phyloP scores from a whole-genome alignment of 345 rosid species.

The Lumnitzera racemosa region DNA sequence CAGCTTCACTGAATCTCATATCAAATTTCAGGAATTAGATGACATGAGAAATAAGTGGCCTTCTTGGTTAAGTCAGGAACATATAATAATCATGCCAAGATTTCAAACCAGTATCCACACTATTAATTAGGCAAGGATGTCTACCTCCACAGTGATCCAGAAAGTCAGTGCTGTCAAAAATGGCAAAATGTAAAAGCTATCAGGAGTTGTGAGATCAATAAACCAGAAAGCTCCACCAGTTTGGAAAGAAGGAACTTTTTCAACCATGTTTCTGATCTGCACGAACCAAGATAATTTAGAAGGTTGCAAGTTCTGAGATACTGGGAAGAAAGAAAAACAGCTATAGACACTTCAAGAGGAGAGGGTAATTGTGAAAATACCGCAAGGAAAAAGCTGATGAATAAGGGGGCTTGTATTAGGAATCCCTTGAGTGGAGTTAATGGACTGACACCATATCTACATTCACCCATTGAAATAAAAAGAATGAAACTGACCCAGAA shows the following conservation, averaged over 20 bases:
- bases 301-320: constrained; percentile 1
- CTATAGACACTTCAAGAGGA: neutral
- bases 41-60: too few relatives aligned
- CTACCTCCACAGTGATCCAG: constrained; percentile 57
- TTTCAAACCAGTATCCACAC: too few relatives aligned
- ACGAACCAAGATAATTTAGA: constrained; percentile 2
- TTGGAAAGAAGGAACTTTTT: constrained; percentile 65
- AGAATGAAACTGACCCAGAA: neutral
- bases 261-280: constrained; percentile 64
- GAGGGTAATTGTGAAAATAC: constrained; percentile 23
- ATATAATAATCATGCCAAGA: too few relatives aligned
- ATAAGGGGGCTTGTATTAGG: constrained; percentile 61
- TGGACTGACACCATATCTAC: constrained; percentile 56
- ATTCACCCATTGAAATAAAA: constrained; percentile 1
- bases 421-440: constrained; percentile 59
- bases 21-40: too few relatives aligned
- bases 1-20: too few relatives aligned
- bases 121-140: neutral
- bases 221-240: constrained; percentile 66
- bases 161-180: constrained; percentile 45
- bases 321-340: too few relatives aligned
- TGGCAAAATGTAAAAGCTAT: constrained; percentile 50
- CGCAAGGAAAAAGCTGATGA: constrained; percentile 59
- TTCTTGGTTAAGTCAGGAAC: too few relatives aligned
- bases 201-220: constrained; percentile 53